These are phyloP conservation scores for Pelargonium cotyledonis DNA, from an alignment of 441 rosid species.

Conservation along the genomic window DNA sequence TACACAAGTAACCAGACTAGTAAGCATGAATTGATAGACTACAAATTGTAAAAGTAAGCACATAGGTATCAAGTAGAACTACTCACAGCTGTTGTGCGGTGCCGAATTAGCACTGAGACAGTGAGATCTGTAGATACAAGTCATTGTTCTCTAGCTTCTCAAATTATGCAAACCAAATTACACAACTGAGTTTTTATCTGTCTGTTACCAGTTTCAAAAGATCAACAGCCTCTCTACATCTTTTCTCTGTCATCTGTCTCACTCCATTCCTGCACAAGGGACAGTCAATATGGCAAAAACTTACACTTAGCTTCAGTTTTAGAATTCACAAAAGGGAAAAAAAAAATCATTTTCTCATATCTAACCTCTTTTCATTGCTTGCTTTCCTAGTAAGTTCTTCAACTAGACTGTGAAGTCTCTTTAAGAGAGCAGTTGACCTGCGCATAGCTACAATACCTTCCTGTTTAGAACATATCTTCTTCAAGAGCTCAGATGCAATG, in stretches of 20 bases:
- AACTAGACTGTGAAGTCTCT: constrained; percentile 55
- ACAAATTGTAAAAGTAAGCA: too few species aligned
- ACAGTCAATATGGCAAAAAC: too few species aligned
- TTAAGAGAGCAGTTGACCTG: constrained; percentile 54
- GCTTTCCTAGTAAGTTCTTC: constrained; percentile 69
- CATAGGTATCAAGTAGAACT: not conserved
- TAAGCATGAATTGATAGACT: too few species aligned
- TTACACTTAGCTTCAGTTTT: not conserved
- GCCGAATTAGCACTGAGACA: not conserved
- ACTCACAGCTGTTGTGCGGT: not conserved
- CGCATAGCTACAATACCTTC: constrained; percentile 47
- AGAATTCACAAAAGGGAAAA: not conserved
- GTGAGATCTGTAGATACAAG: not conserved
- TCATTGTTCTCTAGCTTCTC: not conserved
- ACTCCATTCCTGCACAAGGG: constrained; percentile 39
- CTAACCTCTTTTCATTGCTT: constrained; percentile 51
- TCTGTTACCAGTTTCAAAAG: constrained; percentile 43
- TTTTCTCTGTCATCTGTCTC: constrained; percentile 55
- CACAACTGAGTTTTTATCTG: constrained; percentile 7
- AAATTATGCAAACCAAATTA: not conserved
- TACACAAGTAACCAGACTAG: too few species aligned
- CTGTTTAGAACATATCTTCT: constrained; percentile 46
- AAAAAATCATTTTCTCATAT: not conserved
- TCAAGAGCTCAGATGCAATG: constrained; percentile 60
- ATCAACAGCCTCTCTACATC: constrained; percentile 53